Evolutionary conservation across 75 land plant species (phyloP), one percentile per base, ranked within the genome.

Genomic region (Selaginella tamariscina): DNA sequence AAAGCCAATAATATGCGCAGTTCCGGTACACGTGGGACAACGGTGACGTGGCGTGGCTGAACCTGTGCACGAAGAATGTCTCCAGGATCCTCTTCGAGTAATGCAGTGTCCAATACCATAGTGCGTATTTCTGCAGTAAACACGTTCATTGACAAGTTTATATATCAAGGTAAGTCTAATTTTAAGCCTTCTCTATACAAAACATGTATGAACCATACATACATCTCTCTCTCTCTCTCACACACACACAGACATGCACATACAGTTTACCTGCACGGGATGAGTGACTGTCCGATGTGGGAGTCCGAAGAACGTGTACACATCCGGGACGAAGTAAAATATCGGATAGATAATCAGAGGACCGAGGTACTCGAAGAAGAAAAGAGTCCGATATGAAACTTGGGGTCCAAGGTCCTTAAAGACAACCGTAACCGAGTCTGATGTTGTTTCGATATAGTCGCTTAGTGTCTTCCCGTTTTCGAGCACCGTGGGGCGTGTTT

Each of bases 31-130:
- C 95, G 73, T 92, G 86, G 24, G 83, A 68, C 0, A 92, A 70
- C 8, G 97, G 97, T 21, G 97, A 92, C 32, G 97, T 92, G 62
- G 97, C 97, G 73, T 92, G 97, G 73, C 94, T 88, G 79, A 92
- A 92, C 32, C 95, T 76, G 55, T 92, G 97, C 31, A 92, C 82
- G 49, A 92, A 88, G 74, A 91, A 88, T 1, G 97, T 92, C 71
- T 92, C 97, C 73, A 92, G 65, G 20, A 86, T 86, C 0, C 95
- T 79, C 65, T 92, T 92, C 75, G 79, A 84, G 75, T 92, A 92
- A 55, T 92, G 98, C 76, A 92, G 81, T 67, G 85, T 85, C 98
- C 98, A 92, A 70, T 87, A 87, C 69, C 81, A 84, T 69, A 86
- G 68, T 13, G 98, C 98, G 78, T 89, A 92, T 0, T 89, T 89